phyloP scores from a whole-genome alignment of 164 flowering plant genomes.

The Magnolia kwangsiensis region DNA sequence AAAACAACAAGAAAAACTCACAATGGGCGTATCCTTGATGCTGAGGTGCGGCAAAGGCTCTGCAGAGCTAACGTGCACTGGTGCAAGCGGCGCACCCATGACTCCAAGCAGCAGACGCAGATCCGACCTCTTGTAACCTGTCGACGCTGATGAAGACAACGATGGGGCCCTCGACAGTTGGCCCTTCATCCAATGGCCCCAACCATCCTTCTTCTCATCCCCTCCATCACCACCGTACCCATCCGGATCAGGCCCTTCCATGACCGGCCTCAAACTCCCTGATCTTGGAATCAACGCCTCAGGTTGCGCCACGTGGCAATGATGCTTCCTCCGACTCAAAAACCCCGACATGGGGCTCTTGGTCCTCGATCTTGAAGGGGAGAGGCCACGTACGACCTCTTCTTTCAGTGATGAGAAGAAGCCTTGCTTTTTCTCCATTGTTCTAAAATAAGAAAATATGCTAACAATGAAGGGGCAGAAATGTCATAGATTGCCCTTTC shows the following conservation, averaged over 20 bases:
- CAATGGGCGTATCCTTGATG: conserved; percentile 69
- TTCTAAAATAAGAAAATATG: background rate
- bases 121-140: conserved; percentile 53
- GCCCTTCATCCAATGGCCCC: conserved; percentile 85
- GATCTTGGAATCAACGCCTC: conserved; percentile 61
- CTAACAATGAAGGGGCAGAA: background rate
- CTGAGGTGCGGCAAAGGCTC: conserved; percentile 61
- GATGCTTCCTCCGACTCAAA: conserved; percentile 38
- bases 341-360: conserved; percentile 56
- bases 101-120: conserved; percentile 69
- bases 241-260: conserved; percentile 80
- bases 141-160: conserved; percentile 6
- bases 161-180: conserved; percentile 31
- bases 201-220: conserved; percentile 44
- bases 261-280: conserved; percentile 64
- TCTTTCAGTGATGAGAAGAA: conserved; percentile 69
- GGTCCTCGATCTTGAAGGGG: conserved; percentile 61
- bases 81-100: conserved; percentile 76
- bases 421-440: conserved; percentile 83
- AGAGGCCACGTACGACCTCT: conserved; percentile 72
- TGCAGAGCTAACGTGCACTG: conserved; percentile 50
- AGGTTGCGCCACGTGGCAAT: conserved; percentile 26
- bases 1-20: conserved; percentile 22
- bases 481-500: background rate
- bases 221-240: conserved; percentile 30